Evolutionary conservation across 345 rosid genomes (phyloP).

Genomic region (Eucalyptus albens): DNA sequence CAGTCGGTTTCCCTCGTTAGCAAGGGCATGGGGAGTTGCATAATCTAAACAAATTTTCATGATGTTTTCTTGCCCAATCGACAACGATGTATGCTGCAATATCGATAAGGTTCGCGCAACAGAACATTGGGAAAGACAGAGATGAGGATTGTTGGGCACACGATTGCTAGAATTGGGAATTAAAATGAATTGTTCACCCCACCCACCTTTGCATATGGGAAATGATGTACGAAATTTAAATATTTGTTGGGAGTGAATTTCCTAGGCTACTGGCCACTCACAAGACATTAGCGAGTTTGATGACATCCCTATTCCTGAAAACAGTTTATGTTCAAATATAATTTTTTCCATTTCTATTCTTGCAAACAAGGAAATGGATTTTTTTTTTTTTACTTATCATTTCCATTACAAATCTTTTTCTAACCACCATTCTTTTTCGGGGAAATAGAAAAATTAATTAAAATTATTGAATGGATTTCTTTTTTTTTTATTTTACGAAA

Average conservation of each 20-base stretch:
- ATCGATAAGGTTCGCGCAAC: neutral
- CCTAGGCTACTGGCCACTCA: neutral
- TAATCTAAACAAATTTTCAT: neutral
- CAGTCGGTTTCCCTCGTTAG: neutral
- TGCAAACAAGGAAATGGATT: fast-evolving
- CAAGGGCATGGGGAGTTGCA: neutral
- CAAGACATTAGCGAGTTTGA: fast-evolving
- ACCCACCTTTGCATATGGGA: neutral
- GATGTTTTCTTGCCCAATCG: neutral
- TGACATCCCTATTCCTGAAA: fast-evolving
- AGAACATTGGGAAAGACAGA: neutral
- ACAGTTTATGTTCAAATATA: fast-evolving
- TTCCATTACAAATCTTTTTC: fast-evolving
- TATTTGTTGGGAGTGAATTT: neutral
- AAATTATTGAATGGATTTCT: fast-evolving
- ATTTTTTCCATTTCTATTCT: fast-evolving
- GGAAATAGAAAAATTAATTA: fast-evolving
- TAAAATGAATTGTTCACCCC: fast-evolving
- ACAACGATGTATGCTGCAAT: neutral
- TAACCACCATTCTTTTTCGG: fast-evolving
- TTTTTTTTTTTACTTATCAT: too few relatives aligned
- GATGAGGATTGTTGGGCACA: neutral
- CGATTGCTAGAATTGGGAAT: neutral
- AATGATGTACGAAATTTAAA: neutral
- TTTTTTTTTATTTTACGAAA: fast-evolving